Evolutionary conservation across 495 filamentous ascomycete genomes (phyloP), one percentile per base, ranked within the genome.

Genomic region (Podospora didyma): DNA sequence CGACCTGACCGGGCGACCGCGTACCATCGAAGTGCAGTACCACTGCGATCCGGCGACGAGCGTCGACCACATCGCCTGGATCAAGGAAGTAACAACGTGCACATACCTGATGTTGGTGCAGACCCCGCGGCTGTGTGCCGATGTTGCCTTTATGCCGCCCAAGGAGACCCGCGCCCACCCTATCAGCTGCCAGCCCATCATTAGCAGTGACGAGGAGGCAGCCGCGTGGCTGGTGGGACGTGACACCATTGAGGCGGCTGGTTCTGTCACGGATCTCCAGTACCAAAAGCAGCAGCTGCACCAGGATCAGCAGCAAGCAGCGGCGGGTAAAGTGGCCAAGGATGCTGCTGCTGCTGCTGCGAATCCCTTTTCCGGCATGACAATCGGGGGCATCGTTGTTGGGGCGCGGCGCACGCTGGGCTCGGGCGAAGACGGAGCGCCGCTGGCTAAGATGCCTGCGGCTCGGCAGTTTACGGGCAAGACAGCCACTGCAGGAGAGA

Each of bases 101-200:
- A 86, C 89, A 21, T 98, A 98, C 61, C 74, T 97, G 42, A 96
- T 98, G 90, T 83, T 96, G 1, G 84, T 98, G 50, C 88, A 97
- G 67, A 98, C 94, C 0, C 90, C 94, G 2, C 84, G 93, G 1
- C 83, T 98, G 45, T 98, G 94, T 71, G 86, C 89, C 66, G 94
- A 98, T 60, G 85, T 92, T 21, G 92, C 93, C 6, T 98, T 98
- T 71, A 77, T 89, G 39, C 92, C 93, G 9, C 90, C 92, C 1
- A 87, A 91, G 55, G 84, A 89, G 51, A 88, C 87, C 56, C 84
- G 85, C 51, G 85, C 90, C 6, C 84, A 96, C 65, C 66, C 81
- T 2, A 90, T 98, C 34, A 82, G 83, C 55, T 98, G 94, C 64
- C 80, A 82, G 7, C 82, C 86, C 51, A 84, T 96, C 46, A 71